Evolutionary conservation across 78 protist genomes (phyloP).

Genomic region (slime mould (Dictyostelium discoideum)): dicty_2.7 NC_007090.3:3499001-3499500

Average conservation of each 20-base stretch:
- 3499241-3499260: slow-evolving; percentile 67
- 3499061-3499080: slow-evolving; percentile 48
- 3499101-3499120: slow-evolving; percentile 74
- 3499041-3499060: slow-evolving; percentile 36
- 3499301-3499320: not conserved
- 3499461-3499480: slow-evolving; percentile 66
- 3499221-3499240: slow-evolving; percentile 75
- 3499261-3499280: slow-evolving; percentile 75
- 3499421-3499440: slow-evolving; percentile 45
- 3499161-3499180: slow-evolving; percentile 58
- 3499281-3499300: slow-evolving; percentile 14
- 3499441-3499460: slow-evolving; percentile 22
- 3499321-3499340: not conserved
- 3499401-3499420: not conserved
- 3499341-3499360: not conserved
- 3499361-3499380: not conserved
- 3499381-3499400: not conserved
- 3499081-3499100: slow-evolving; percentile 79
- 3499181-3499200: slow-evolving; percentile 57
- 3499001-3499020: slow-evolving; percentile 56
- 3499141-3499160: slow-evolving; percentile 38
- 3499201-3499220: slow-evolving; percentile 20
- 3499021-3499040: slow-evolving; percentile 35
- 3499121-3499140: slow-evolving; percentile 25
- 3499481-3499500: slow-evolving; percentile 51